Percentiles rank a stretch among this genome's conserved stretches.
These are phyloP conservation scores for Aspergillus transmontanensis DNA, from an alignment of 2,329 filamentous ascomycete species.

Conservation along the genomic window DNA sequence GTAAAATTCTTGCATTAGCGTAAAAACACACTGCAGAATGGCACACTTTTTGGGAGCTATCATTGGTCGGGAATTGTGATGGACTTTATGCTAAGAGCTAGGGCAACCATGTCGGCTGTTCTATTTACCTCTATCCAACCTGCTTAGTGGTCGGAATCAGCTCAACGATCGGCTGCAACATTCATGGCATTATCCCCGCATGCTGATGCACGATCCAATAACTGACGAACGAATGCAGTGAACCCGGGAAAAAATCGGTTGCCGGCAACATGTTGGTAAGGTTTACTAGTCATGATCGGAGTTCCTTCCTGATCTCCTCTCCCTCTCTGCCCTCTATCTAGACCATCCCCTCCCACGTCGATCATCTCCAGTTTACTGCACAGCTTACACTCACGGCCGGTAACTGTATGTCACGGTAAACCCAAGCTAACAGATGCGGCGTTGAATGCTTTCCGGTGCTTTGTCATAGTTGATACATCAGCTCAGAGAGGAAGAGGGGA, in stretches of 20 bases:
- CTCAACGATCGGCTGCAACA: background rate
- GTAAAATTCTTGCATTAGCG: conserved; percentile 19
- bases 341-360: conserved; percentile 1
- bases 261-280: conserved; percentile 9
- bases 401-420: background rate
- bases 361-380: conserved; percentile 9
- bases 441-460: background rate
- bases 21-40: conserved; percentile 13
- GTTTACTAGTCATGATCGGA: conserved; percentile 2
- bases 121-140: background rate
- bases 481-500: background rate
- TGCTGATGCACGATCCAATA: conserved; percentile 18
- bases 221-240: background rate
- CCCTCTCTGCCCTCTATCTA: conserved; percentile 8
- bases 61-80: background rate
- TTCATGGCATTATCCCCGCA: conserved; percentile 11
- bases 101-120: background rate
- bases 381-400: background rate
- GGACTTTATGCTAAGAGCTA: background rate
- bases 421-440: background rate
- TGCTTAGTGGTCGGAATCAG: background rate
- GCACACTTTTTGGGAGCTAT: conserved; percentile 11
- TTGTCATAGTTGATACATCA: background rate
- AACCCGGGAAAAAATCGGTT: background rate
- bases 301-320: conserved; percentile 10